Base-by-base conservation (phyloP, 2,329 filamentous ascomycete species). In the Cercospora canescens region DNA sequence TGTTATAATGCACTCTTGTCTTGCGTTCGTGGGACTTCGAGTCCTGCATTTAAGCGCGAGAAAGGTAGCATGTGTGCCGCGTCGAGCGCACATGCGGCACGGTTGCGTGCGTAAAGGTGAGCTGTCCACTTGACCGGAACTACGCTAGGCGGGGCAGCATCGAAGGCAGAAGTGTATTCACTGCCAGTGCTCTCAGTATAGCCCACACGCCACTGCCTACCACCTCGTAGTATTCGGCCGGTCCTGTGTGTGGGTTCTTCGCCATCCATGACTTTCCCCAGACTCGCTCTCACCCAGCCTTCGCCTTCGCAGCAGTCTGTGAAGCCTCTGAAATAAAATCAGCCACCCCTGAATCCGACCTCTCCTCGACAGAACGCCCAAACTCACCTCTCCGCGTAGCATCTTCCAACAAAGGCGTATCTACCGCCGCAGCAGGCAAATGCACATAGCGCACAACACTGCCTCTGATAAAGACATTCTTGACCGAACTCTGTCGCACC, bases 391-490 rank as follows among this genome's bases (percentile, higher is more conserved):
- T 89, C 79, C 92, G 88, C 67, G 92, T 96, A 21, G 94, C 94
- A 82, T 97, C 94, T 82, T 97, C 94, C 68, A 97, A 81, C 69
- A 97, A 80, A 35, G 92, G 90, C 28, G 93, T 90, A 77, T 97
- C 94, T 41, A 97, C 93, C 50, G 91, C 90, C 30, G 85, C 86
- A 7, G 90, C 89, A 0, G 94, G 93, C 59, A 97, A 83, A 79
- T 97, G 92, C 58, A 97, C 93, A 76, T 97, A 97, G 73, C 94
- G 87, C 70, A 97, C 94, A 52, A 97, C 94, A 64, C 92, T 96
- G 34, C 94, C 94, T 75, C 94, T 88, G 75, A 97, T 96, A 78
- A 97, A 97, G 81, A 97, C 93, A 76, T 96, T 97, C 83, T 96
- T 96, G 71, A 97, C 93, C 18, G 93, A 90, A 68, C 87, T 89